A percentile compares a stretch with the other conserved stretches of the same genome.
phyloP scores from a whole-genome alignment of 192 early-diverging fungal genomes.

The Podochytrium sp. region DNA sequence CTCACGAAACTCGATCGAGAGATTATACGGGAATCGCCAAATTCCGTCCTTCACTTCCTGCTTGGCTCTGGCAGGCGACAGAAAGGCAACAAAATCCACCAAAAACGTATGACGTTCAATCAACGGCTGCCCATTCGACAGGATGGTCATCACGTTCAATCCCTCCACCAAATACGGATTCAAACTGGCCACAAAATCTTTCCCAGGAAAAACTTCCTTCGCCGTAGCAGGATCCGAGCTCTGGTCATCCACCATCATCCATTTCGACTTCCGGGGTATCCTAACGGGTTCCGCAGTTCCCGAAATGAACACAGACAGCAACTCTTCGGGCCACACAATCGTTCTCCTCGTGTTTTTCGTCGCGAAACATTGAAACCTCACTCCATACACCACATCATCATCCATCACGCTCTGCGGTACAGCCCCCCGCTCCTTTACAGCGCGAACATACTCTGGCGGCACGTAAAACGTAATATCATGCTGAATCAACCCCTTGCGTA shows the following conservation, averaged over 20 bases:
- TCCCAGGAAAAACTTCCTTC: not conserved
- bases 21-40: not conserved
- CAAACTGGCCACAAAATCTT: not conserved
- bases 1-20: not conserved
- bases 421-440: not conserved
- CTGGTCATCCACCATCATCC: not conserved
- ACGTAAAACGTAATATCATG: not conserved
- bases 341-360: slow-evolving; percentile 43
- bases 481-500: not conserved
- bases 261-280: not conserved
- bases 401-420: too few relatives aligned
- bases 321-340: slow-evolving; percentile 65
- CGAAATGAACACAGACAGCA: not conserved
- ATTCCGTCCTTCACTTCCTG: not conserved
- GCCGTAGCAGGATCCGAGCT: not conserved
- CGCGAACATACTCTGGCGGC: slow-evolving; percentile 9
- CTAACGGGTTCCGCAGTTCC: not conserved
- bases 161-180: not conserved
- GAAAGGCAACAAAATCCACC: not conserved
- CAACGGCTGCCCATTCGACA: not conserved
- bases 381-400: slow-evolving; percentile 44
- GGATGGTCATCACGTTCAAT: not conserved
- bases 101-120: not conserved
- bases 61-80: not conserved
- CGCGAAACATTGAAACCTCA: slow-evolving; percentile 68